Evolutionary conservation across 306 rosid genomes (phyloP).

Genomic region (Vigna nakashimae): DNA sequence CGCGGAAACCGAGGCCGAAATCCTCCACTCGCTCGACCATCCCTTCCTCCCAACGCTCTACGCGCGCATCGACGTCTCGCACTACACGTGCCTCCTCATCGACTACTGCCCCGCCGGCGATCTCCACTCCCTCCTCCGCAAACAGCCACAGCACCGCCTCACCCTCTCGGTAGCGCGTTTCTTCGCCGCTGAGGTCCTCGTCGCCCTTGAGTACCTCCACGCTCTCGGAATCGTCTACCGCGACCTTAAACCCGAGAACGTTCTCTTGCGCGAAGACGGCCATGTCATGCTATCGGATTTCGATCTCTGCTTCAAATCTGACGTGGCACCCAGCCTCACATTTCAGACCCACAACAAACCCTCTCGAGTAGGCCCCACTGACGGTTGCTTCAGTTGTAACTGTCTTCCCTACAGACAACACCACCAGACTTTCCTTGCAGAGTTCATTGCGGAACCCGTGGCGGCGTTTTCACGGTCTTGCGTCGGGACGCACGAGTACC

Average conservation of each 20-base stretch:
- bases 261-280: constrained; percentile 83
- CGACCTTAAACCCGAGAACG: constrained; percentile 88
- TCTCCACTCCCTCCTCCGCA: constrained; percentile 78
- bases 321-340: constrained; percentile 59
- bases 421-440: constrained; percentile 31
- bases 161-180: constrained; percentile 56
- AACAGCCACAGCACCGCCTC: constrained; percentile 55
- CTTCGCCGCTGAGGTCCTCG: constrained; percentile 82
- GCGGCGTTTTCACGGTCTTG: constrained; percentile 80
- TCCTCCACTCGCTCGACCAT: constrained; percentile 80
- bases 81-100: constrained; percentile 86
- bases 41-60: constrained; percentile 96
- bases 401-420: not conserved
- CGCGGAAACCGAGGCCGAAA: constrained; percentile 69
- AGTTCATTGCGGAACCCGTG: constrained; percentile 85
- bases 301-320: constrained; percentile 79
- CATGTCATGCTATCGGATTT: constrained; percentile 95
- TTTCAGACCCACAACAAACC: not conserved
- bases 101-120: constrained; percentile 91
- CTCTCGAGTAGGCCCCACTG: not conserved
- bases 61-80: constrained; percentile 80
- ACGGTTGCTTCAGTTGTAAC: constrained; percentile 49
- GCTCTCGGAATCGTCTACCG: constrained; percentile 82
- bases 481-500: constrained; percentile 90
- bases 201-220: constrained; percentile 85